Evolutionary conservation across 164 flowering plant genomes (phyloP).

Genomic region (Liriodendron chinense): DNA sequence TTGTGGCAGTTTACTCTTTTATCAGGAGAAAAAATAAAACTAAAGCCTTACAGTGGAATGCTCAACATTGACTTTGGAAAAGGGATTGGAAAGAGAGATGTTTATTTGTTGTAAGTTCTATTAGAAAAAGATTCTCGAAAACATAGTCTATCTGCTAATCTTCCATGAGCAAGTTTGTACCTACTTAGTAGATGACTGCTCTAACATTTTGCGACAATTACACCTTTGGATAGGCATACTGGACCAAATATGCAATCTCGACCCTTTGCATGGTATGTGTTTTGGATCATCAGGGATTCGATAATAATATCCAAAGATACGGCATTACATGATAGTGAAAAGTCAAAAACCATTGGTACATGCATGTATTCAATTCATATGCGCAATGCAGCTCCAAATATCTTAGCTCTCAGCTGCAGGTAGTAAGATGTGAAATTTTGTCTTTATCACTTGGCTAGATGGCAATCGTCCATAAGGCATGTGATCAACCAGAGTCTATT

Average conservation of each 20-base stretch:
- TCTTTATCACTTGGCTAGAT: neutral
- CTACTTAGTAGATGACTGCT: conserved; percentile 3
- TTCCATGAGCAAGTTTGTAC: neutral
- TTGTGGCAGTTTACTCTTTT: conserved; percentile 2
- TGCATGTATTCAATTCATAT: neutral
- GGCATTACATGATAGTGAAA: neutral
- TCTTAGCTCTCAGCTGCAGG: neutral
- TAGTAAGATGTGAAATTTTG: neutral
- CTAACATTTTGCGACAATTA: neutral
- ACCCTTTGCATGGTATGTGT: neutral
- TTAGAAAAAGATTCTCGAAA: neutral
- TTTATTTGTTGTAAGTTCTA: conserved; percentile 83
- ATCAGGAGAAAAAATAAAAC: conserved; percentile 73
- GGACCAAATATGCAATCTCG: neutral
- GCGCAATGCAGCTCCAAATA: neutral
- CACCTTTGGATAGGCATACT: neutral
- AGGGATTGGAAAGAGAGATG: conserved; percentile 86
- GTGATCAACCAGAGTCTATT: neutral
- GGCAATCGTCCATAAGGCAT: neutral
- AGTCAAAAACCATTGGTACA: neutral
- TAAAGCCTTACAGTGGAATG: conserved; percentile 89
- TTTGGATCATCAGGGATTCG: neutral
- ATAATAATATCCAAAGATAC: neutral
- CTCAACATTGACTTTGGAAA: conserved; percentile 89
- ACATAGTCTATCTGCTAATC: neutral